Evolutionary conservation across 2,329 filamentous ascomycete genomes (phyloP), one percentile per base, ranked within the genome.

Genomic region (Paraphoma sp.): DNA sequence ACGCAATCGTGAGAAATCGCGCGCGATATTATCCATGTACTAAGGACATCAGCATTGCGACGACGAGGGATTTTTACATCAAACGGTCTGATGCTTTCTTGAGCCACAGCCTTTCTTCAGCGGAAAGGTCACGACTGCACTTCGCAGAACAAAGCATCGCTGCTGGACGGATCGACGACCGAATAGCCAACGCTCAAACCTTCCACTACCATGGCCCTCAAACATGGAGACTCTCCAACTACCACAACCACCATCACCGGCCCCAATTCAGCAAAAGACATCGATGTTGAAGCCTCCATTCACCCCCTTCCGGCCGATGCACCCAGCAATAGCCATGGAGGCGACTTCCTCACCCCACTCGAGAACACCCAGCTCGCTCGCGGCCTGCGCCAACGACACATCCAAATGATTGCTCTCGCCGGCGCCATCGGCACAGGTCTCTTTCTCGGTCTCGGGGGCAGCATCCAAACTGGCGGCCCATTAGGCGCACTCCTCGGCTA

Each of bases 381-480:
- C 18, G 65, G 64, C 11, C 69, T 82, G 16, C 69, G 76, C n/a
- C 79, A 81, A 54, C 76, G 83, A 57, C 83, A 85, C 61, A 82
- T 85, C 50, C 76, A 84, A 56, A 82, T 85, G 67, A 86, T 87
- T 64, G 84, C 83, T 6, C 76, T 87, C 8, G 84, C 83, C 45
- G 83, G 84, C 43, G 83, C 83, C 3, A 86, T 86, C 40, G 73
- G 68, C 41, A 85, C 83, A 2, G 83, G 83, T 57, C 72, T 85
- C 0, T 86, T 87, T 69, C 76, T 86, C 9, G 81, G 82, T 45
- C 81, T 83, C 1, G 84, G 84, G 40, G 76, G 79, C 56, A 81
- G 82, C 1, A 81, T 87, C 31, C 78, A 79, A 23, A 80, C 78
- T 23, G 83, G 79, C 29, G 84, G 82, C 3, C 84, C 83, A 2